These are phyloP conservation scores for Boletus pseudopeckii DNA, from an alignment of 768 basidiomycete genomes.

Conservation along the genomic window DNA sequence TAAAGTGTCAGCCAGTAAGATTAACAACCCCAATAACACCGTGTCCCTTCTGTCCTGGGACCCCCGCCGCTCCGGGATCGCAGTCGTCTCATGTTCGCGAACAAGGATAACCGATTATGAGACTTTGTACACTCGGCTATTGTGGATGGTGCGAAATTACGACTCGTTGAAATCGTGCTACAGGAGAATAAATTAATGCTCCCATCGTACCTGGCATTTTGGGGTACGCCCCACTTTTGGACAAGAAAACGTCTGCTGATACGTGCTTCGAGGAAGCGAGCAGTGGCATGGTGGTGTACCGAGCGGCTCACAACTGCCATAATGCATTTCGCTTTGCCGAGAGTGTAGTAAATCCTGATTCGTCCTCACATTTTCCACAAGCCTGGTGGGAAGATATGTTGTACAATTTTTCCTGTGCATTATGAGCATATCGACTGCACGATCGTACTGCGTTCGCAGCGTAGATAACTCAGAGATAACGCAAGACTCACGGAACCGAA, in stretches of 20 bases:
- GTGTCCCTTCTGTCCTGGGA: background rate
- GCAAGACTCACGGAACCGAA: background rate
- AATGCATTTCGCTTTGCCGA: background rate
- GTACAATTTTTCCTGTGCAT: background rate
- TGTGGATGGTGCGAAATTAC: background rate
- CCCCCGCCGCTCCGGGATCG: background rate
- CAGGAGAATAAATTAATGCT: too few species aligned
- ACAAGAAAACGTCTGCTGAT: background rate
- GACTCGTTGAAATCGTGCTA: background rate
- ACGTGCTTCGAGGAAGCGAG: background rate
- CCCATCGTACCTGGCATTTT: background rate
- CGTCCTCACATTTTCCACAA: background rate
- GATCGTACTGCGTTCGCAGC: background rate
- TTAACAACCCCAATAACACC: background rate
- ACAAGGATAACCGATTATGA: too few species aligned
- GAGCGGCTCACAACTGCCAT: background rate
- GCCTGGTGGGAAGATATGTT: background rate
- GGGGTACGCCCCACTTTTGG: background rate
- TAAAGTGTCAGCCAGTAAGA: background rate
- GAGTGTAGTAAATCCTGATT: background rate
- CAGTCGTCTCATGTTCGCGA: background rate
- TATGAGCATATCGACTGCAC: background rate
- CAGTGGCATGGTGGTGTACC: background rate
- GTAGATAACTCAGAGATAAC: background rate
- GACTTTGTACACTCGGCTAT: background rate